phyloP scores from a whole-genome alignment of 1,284 basidiomycete species.

The Cystobasidium sp. region DNA sequence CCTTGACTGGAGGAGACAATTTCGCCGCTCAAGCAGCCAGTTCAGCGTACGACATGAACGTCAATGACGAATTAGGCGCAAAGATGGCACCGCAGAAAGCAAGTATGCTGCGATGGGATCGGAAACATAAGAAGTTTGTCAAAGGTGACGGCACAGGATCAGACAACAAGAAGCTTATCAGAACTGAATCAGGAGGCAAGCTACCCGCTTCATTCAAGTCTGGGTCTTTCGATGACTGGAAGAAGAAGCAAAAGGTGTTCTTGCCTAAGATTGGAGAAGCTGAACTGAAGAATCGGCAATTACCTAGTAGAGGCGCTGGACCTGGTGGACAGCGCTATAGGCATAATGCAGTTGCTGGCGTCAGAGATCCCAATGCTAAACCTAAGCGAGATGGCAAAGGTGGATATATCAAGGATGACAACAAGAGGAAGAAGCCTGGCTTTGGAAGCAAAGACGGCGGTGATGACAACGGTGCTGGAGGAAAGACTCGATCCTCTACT shows the following conservation, averaged over 20 bases:
- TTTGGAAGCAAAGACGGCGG: conserved; percentile 56
- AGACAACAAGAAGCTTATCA: conserved; percentile 93
- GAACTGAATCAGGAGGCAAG: conserved; percentile 86
- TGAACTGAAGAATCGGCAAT: conserved; percentile 59
- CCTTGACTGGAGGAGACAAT: conserved; percentile 71
- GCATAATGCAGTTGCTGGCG: conserved; percentile 48
- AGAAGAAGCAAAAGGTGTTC: conserved; percentile 70
- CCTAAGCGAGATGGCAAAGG: conserved; percentile 47
- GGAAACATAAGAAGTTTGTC: conserved; percentile 94
- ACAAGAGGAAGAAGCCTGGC: conserved; percentile 47
- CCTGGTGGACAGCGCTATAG: conserved; percentile 47
- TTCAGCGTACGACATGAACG: conserved; percentile 80
- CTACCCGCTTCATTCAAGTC: conserved; percentile 93
- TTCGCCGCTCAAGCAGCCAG: conserved; percentile 83
- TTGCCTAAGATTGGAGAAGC: conserved; percentile 81
- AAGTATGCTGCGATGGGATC: conserved; percentile 80
- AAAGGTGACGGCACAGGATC: conserved; percentile 81
- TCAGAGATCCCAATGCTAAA: conserved; percentile 41
- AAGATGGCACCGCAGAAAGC: conserved; percentile 69
- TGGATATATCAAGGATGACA: conserved; percentile 31
- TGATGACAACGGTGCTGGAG: conserved; percentile 13
- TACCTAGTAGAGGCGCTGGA: conserved; percentile 41
- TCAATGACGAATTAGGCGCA: conserved; percentile 69
- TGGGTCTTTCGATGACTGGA: conserved; percentile 96
- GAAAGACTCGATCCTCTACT: conserved; percentile 25